Conservation (phyloP, 345 rosid genomes). For the Passiflora organensis region DNA sequence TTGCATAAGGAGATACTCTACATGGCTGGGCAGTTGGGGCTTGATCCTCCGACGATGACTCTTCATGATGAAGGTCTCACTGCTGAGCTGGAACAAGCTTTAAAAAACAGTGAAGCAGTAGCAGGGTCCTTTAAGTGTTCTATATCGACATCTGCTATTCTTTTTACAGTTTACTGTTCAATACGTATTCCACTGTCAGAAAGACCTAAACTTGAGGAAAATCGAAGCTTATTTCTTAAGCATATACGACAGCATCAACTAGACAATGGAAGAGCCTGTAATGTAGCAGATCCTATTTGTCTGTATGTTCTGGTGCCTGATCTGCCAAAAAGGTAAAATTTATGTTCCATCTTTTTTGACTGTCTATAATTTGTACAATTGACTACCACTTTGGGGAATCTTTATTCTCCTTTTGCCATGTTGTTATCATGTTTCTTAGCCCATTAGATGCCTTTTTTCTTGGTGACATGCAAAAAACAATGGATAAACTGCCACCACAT, state of each 20-base stretch:
- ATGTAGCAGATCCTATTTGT: slow-evolving; percentile 50
- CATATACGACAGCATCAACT: slow-evolving; percentile 36
- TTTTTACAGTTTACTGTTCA: slow-evolving; percentile 71
- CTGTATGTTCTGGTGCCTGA: slow-evolving; percentile 74
- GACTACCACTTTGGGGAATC: too few species aligned
- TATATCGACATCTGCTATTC: slow-evolving; percentile 57
- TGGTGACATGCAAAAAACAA: too few species aligned
- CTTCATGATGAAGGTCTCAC: slow-evolving; percentile 52
- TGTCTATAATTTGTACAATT: neutral
- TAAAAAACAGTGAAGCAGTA: slow-evolving; percentile 85
- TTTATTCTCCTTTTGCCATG: too few species aligned
- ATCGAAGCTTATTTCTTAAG: slow-evolving; percentile 44
- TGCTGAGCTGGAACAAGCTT: slow-evolving; percentile 75
- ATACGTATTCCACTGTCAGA: slow-evolving; percentile 43
- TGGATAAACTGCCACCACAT: too few species aligned
- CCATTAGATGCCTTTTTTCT: too few species aligned
- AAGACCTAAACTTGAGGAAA: slow-evolving; percentile 54
- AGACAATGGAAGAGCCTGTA: slow-evolving; percentile 16
- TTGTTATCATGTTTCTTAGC: too few species aligned
- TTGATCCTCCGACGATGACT: slow-evolving; percentile 84
- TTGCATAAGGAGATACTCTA: slow-evolving; percentile 71
- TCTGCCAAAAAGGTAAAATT: slow-evolving; percentile 86
- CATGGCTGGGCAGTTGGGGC: slow-evolving; percentile 98
- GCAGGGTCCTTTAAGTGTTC: slow-evolving; percentile 72
- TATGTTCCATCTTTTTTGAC: neutral